Evolutionary conservation across 371 early-diverging fungal genomes (phyloP).

Genomic region (Phascolomyces articulosus): DNA sequence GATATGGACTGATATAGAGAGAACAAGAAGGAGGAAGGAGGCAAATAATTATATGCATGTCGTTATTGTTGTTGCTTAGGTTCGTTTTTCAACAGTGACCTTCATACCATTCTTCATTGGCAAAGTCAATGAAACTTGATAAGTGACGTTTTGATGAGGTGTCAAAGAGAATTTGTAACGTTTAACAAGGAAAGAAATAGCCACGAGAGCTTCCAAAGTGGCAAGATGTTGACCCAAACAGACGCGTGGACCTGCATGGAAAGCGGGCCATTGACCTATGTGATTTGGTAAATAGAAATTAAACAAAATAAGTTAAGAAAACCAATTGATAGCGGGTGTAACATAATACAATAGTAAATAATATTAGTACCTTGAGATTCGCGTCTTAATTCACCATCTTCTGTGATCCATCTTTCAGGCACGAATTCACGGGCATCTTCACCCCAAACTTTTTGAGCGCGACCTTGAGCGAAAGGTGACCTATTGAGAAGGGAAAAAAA

Average conservation of each 20-base stretch:
- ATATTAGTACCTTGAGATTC: conserved; percentile 27
- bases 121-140: conserved; percentile 45
- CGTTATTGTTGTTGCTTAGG: background rate
- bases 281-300: background rate
- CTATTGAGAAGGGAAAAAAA: too few relatives aligned
- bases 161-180: conserved; percentile 48
- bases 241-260: conserved; percentile 56
- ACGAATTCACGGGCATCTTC: conserved; percentile 57
- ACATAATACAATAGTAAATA: too few relatives aligned
- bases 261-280: conserved; percentile 37
- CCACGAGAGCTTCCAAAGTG: conserved; percentile 55
- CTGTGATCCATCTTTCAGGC: conserved; percentile 61
- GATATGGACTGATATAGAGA: too few relatives aligned
- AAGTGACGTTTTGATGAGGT: conserved; percentile 43
- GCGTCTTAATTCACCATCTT: conserved; percentile 28
- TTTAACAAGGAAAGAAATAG: conserved; percentile 48
- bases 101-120: conserved; percentile 58
- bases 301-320: background rate
- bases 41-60: background rate
- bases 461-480: conserved; percentile 54
- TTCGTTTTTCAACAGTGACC: conserved; percentile 38
- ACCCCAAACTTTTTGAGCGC: conserved; percentile 60
- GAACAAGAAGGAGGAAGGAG: background rate
- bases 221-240: conserved; percentile 51
- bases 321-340: too few relatives aligned